phyloP scores from a whole-genome alignment of 202 grass and related monocot species.

The Brachypodium distachyon region DNA sequence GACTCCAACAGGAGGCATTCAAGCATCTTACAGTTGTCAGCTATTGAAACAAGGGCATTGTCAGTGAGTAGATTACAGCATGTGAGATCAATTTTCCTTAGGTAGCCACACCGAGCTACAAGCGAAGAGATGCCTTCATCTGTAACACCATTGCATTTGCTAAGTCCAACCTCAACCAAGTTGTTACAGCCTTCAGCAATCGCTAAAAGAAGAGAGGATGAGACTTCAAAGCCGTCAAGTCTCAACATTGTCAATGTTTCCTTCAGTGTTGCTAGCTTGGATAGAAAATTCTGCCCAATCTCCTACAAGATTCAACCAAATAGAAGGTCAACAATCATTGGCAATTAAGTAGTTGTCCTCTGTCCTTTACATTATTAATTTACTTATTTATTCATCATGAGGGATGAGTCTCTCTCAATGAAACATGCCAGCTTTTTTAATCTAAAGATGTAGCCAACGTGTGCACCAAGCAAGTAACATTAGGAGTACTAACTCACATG shows the following conservation, averaged over 20 bases:
- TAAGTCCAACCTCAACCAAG: constrained; percentile 77
- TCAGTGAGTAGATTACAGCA: constrained; percentile 64
- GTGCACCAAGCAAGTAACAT: not conserved
- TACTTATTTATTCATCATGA: not conserved
- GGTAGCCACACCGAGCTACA: constrained; percentile 41
- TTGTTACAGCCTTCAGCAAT: constrained; percentile 61
- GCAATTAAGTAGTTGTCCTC: not conserved
- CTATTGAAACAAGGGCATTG: constrained; percentile 62
- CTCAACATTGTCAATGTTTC: constrained; percentile 64
- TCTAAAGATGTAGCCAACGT: not conserved
- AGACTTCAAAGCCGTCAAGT: constrained; percentile 76
- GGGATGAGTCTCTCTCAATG: not conserved
- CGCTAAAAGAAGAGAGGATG: constrained; percentile 40
- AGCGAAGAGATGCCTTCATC: constrained; percentile 81
- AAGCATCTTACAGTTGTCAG: constrained; percentile 67
- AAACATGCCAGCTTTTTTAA: not conserved
- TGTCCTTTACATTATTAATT: not conserved
- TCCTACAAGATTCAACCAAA: constrained; percentile 54
- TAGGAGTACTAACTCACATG: constrained; percentile 48
- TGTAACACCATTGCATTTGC: constrained; percentile 77
- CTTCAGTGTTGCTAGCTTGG: constrained; percentile 57
- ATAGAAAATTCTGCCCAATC: constrained; percentile 48
- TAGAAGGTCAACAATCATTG: constrained; percentile 1
- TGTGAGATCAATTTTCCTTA: constrained; percentile 76
- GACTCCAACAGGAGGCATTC: constrained; percentile 66